Percentiles rank a stretch among this genome's conserved stretches.
Conservation (phyloP, 768 basidiomycete genomes). For the Tricholoma flavovirens region DNA sequence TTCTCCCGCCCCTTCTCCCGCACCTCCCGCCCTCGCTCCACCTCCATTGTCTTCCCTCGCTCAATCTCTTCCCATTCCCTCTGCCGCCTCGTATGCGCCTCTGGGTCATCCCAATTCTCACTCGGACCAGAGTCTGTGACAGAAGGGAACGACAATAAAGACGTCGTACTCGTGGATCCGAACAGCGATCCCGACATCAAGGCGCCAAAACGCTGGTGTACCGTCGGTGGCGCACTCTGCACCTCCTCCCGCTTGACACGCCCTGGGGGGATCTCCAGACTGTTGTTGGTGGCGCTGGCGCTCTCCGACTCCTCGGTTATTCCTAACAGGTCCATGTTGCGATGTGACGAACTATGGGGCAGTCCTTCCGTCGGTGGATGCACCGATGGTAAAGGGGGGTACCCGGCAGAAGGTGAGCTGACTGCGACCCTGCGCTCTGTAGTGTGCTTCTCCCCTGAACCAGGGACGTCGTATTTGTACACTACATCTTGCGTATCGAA, state of each 20-base stretch:
- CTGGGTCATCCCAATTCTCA: slow-evolving; percentile 31
- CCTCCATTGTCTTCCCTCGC: slow-evolving; percentile 17
- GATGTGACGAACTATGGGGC: slow-evolving; percentile 11
- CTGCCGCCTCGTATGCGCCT: slow-evolving; percentile 8
- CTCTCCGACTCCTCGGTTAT: slow-evolving; percentile 10
- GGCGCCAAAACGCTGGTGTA: slow-evolving; percentile 27
- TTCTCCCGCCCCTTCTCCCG: background rate
- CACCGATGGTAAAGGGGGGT: slow-evolving; percentile 32
- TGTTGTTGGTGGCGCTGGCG: slow-evolving; percentile 14
- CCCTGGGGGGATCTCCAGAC: slow-evolving; percentile 27
- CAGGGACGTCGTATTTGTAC: slow-evolving; percentile 65
- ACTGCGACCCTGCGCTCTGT: slow-evolving; percentile 41
- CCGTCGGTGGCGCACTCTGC: slow-evolving; percentile 42
- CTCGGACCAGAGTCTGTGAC: slow-evolving; percentile 46
- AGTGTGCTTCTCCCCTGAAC: slow-evolving; percentile 38
- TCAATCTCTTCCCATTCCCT: slow-evolving; percentile 8
- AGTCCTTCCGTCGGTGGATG: slow-evolving; percentile 15
- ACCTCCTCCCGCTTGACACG: slow-evolving; percentile 27
- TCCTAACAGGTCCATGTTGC: slow-evolving; percentile 22
- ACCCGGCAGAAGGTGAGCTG: slow-evolving; percentile 23
- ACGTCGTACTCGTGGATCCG: slow-evolving; percentile 26
- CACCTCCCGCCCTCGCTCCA: slow-evolving; percentile 1
- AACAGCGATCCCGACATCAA: slow-evolving; percentile 20
- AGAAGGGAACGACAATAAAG: slow-evolving; percentile 44
- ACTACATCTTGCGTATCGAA: slow-evolving; percentile 70